Conservation (phyloP, 1,284 basidiomycete genomes). For the Polyporus tsugae region DNA sequence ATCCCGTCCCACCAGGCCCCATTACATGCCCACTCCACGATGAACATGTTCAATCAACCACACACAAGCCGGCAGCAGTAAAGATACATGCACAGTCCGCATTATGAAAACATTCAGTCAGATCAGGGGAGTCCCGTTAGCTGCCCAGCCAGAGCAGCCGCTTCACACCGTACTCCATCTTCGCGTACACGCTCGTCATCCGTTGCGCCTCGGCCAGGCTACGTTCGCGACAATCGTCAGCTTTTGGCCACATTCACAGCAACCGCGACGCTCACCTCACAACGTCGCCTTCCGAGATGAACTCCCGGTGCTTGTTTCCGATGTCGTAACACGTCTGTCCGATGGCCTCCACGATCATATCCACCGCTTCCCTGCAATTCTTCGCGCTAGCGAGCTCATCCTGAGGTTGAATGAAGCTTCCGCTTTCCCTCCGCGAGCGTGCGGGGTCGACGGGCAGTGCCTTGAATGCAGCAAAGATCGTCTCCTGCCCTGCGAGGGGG, state of each 20-base stretch:
- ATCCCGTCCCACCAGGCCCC: not conserved
- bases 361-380: conserved; percentile 81
- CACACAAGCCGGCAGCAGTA: conserved; percentile 16
- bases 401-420: conserved; percentile 62
- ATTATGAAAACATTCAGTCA: conserved; percentile 13
- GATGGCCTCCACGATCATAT: conserved; percentile 77
- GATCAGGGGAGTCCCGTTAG: conserved; percentile 38
- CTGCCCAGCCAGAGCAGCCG: conserved; percentile 86
- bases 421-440: conserved; percentile 59
- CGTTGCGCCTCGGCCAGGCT: conserved; percentile 84
- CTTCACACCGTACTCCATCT: conserved; percentile 93
- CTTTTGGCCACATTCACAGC: conserved; percentile 17
- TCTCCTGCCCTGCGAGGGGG: conserved; percentile 42
- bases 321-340: conserved; percentile 71
- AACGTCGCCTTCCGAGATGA: conserved; percentile 77
- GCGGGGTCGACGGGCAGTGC: conserved; percentile 75
- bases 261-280: conserved; percentile 66
- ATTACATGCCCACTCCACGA: conserved; percentile 22
- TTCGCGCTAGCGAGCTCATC: conserved; percentile 68
- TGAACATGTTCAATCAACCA: conserved; percentile 20
- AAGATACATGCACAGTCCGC: conserved; percentile 25
- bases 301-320: conserved; percentile 54
- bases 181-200: conserved; percentile 84
- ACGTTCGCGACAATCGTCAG: conserved; percentile 20
- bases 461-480: conserved; percentile 78